Evolutionary conservation across 176 grass and related monocot genomes (phyloP), one percentile per base, ranked within the genome.

Genomic region (Eleusine indica): DNA sequence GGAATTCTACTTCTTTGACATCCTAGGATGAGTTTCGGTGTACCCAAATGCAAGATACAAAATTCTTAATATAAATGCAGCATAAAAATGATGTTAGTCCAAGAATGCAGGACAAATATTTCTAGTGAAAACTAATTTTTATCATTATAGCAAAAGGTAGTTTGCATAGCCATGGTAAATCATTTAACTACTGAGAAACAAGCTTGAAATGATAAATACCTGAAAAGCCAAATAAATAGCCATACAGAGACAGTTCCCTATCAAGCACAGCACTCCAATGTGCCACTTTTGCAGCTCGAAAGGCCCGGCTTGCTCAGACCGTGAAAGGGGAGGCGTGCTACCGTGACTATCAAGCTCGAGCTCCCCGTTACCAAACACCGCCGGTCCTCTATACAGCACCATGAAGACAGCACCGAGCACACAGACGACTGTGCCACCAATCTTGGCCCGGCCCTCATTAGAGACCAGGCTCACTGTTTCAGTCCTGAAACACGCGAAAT

Each of bases 211-310:
- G 44, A 8, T 2, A 37, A 77, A 38, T 92, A 98, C 92, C 96
- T 98, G 96, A 6, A 98, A 75, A 76, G 91, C 90, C 63, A 95
- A 87, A 88, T 95, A 98, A 73, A 44, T 87, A 74, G 92, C 92
- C 90, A 93, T 91, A 79, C 90, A 95, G 14, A 95, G 63, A 86
- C 91, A 98, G 57, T 98, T 94, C 79, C 90, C 95, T 85, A 95
- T 85, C 84, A 98, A 91, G 66, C 91, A 98, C 14, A 93, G 37
- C 61, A 95, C 82, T 86, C 95, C 91, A 80, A 93, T 83, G 77
- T 98, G 92, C 84, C 90, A 95, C 22, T 88, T 94, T 76, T 91
- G 81, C 77, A 95, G 54, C 41, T 84, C 90, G 73, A 82, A 75
- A 6, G 30, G 60, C 14, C 77, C 71, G 44, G 66, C 66, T 40